phyloP scores from a whole-genome alignment of 1,284 basidiomycete genomes.

The Sanghuangporus baumii region DNA sequence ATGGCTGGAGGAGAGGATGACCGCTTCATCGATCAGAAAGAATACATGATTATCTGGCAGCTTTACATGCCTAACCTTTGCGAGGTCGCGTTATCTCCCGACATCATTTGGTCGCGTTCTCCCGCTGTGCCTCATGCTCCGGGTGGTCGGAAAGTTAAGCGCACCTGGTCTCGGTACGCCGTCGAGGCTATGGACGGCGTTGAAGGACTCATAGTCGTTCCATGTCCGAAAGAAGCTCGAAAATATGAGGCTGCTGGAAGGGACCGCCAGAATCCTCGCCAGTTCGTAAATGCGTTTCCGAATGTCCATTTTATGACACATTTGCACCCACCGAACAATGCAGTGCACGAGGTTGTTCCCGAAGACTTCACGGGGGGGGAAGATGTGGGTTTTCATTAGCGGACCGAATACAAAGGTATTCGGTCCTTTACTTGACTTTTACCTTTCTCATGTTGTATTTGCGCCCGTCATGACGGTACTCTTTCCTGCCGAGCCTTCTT shows the following conservation, averaged over 20 bases:
- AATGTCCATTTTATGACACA: not conserved
- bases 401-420: not conserved
- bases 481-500: no score
- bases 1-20: constrained; percentile 10
- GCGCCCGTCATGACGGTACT: not conserved
- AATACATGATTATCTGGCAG: constrained; percentile 18
- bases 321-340: not conserved
- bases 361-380: not conserved
- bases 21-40: constrained; percentile 15
- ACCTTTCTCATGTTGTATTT: not conserved
- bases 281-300: not conserved
- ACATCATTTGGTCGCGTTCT: constrained; percentile 14
- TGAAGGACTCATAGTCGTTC: constrained; percentile 7
- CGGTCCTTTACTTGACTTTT: not conserved
- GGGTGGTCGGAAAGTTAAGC: not conserved
- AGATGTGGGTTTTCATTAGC: not conserved
- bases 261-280: not conserved
- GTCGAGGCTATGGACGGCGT: constrained; percentile 14
- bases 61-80: constrained; percentile 16
- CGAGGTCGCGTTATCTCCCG: constrained; percentile 16
- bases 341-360: not conserved
- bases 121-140: not conserved
- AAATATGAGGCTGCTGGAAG: not conserved
- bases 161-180: constrained; percentile 6
- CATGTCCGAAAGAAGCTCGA: constrained; percentile 6